phyloP scores from a whole-genome alignment of 2,329 filamentous ascomycete species.

The Nigrograna mackinnonii region DNA sequence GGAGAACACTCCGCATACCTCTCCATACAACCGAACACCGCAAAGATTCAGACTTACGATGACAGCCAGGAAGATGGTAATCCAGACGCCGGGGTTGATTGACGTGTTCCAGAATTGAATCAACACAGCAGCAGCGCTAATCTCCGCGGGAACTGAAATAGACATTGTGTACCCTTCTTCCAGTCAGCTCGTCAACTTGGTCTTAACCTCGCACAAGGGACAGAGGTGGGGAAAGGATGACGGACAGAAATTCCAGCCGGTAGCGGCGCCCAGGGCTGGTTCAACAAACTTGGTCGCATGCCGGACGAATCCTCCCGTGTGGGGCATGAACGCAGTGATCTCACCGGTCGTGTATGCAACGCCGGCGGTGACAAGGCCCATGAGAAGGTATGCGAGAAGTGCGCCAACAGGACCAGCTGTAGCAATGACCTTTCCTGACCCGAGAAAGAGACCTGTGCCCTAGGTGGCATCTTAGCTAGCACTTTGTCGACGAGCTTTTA shows the following conservation, averaged over 20 bases:
- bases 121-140: constrained; percentile 28
- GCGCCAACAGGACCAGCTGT: constrained; percentile 57
- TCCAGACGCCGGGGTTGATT: constrained; percentile 37
- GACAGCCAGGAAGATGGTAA: constrained; percentile 34
- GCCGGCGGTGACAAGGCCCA: constrained; percentile 54
- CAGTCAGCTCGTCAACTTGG: no score
- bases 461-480: no score
- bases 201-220: no score
- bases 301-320: constrained; percentile 55
- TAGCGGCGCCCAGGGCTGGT: constrained; percentile 46
- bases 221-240: no score
- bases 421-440: constrained; percentile 56
- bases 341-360: constrained; percentile 58
- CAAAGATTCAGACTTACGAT: no score
- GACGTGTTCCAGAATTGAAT: constrained; percentile 32
- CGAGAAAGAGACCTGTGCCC: constrained; percentile 59
- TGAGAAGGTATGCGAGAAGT: constrained; percentile 56
- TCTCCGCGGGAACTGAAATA: constrained; percentile 42
- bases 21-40: no score
- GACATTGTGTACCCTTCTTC: no score
- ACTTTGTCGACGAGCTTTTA: no score
- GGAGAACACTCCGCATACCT: no score
- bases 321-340: constrained; percentile 54
- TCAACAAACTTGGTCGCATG: constrained; percentile 57
- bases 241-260: constrained; percentile 61